Evolutionary conservation across 768 basidiomycete species (phyloP).

Genomic region (Tulasnella sp.): DNA sequence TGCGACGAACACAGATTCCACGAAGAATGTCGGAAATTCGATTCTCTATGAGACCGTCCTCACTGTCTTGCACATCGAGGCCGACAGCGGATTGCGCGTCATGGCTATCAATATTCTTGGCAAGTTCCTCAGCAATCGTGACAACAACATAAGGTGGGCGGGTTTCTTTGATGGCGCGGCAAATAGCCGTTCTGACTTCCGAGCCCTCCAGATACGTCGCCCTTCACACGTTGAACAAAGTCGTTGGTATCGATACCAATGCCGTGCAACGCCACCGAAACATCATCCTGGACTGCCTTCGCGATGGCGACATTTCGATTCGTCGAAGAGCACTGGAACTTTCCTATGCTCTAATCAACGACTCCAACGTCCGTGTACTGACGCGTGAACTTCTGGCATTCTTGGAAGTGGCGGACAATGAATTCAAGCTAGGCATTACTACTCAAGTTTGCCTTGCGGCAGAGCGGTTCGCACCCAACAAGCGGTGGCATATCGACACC

Average conservation of each 20-base stretch:
- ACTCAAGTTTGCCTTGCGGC: conserved; percentile 95
- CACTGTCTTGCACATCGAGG: conserved; percentile 93
- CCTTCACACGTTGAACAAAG: conserved; percentile 95
- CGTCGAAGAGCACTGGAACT: conserved; percentile 92
- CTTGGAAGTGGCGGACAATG: conserved; percentile 96
- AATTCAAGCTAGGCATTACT: conserved; percentile 97
- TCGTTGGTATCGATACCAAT: conserved; percentile 94
- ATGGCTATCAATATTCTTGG: conserved; percentile 99
- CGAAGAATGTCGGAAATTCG: conserved; percentile 97
- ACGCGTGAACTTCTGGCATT: conserved; percentile 90
- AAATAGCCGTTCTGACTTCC: neutral
- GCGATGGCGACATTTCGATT: conserved; percentile 99
- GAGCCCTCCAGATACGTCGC: conserved; percentile 72
- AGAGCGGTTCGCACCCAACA: conserved; percentile 93
- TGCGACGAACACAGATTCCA: conserved; percentile 96
- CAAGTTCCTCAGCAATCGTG: conserved; percentile 93
- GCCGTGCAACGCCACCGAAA: conserved; percentile 97
- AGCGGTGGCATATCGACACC: conserved; percentile 98
- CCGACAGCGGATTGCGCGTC: conserved; percentile 88
- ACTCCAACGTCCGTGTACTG: conserved; percentile 84
- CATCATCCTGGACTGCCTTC: conserved; percentile 96
- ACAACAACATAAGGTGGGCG: conserved; percentile 95
- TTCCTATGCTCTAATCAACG: conserved; percentile 94
- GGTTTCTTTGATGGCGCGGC: neutral
- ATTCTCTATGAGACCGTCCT: conserved; percentile 97